Base-by-base conservation (phyloP, 805 yeast species). In the Peterozyma toletana region DNA sequence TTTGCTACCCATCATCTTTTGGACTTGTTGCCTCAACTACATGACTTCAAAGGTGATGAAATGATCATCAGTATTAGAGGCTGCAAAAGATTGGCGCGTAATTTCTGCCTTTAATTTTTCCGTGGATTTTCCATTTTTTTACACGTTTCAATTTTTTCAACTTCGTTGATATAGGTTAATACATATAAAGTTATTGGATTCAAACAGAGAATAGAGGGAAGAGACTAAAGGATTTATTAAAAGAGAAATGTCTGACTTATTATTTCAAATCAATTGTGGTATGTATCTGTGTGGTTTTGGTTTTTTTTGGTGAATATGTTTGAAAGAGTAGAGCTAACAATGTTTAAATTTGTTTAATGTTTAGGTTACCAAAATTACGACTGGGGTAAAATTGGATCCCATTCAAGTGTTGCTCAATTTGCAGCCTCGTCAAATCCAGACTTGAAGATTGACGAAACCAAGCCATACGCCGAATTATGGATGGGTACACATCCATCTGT, bases 401-500 rank as follows among this genome's bases (percentile, higher is more conserved):
- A 77, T 6, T 86, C 96, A 15, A 84, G 95, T 7, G 99, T 90
- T 41, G 99, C 99, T 4, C 82, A 75, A 59, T 91, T 80, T 60
- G 95, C 96, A 37, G 71, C 81, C 34, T 69, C 71, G 41, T 79
- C 95, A 37, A 81, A 85, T 63, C 75, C 86, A 2, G 52, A 60
- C 9, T 69, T 86, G 43, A 58, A 57, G 15, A 75, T 89, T 44
- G 87, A 85, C 51, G 90, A 83, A 55, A 42, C 71, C 34, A 78
- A 80, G 57, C 98, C 99, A 10, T 93, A 93, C 59, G 99, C 99
- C 14, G 99, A 93, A 64, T 71, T 93, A 53, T 93, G 99, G 99
- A 93, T 93, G 99, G 99, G 99, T 35, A 89, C 98, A 21, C 99
- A 93, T 61, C 91, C 95, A 42, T 85, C 85, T 38, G 89, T 85